Evolutionary conservation across 2,329 filamentous ascomycete genomes (phyloP), one percentile per base, ranked within the genome.

Genomic region (Scedosporium dehoogii): DNA sequence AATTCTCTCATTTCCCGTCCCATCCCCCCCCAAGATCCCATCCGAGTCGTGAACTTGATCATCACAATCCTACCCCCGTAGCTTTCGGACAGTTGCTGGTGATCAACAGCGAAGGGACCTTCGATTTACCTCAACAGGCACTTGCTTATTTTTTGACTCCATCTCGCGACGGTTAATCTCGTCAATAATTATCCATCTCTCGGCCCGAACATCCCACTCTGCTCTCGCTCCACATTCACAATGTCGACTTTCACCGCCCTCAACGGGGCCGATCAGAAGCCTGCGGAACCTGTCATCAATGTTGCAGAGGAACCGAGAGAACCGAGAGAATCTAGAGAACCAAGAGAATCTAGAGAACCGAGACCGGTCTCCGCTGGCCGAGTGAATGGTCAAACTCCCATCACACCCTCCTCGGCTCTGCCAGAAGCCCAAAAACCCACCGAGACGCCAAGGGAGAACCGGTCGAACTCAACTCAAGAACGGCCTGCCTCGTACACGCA

Each of bases 231-330:
- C n/a, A 53, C 10, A 21, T 21, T 23, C 48, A 53, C 48, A 27
- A 83, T 83, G 81, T 76, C 80, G 46, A 71, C 76, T n/a, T 82
- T 81, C 64, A 80, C 75, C 33, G 78, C 79, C 66, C 76, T 83
- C n/a, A 81, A 81, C 65, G 78, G 79, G 66, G 75, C 72, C 67
- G 81, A 78, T 64, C 79, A 77, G 56, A 80, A 76, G 66, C 69
- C 71, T 27, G 68, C 73, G 53, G 77, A 77, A 63, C 69, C 70
- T 25, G 68, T 76, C 9, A 63, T 58, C 14, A 62, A 59, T 23
- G 61, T 46, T 25, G 60, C 59, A 44, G 64, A 65, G 29, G 29
- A 33, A 33, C 29, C 29, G 29, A 33, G 29, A 33, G 29, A 33
- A 6, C 29, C 29, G 6, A 33, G 29, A 33, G 27, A 29, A 6